A percentile compares a stretch with the other conserved stretches of the same genome.
phyloP scores from a whole-genome alignment of 129 eudicot species.

The Apium graveolens region DNA sequence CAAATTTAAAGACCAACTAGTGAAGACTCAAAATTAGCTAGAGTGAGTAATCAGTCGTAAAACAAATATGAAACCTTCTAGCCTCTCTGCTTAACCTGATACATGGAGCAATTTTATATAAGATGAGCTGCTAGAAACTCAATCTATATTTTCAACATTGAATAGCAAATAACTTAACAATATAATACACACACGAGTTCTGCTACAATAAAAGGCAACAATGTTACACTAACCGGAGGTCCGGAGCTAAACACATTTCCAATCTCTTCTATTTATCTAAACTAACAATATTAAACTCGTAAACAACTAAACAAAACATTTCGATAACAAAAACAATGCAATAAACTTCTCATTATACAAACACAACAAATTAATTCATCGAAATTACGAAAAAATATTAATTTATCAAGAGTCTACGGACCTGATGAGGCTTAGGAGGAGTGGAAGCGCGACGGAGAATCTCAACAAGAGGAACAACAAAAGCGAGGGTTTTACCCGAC shows the following conservation, averaged over 20 bases:
- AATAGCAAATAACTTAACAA: background rate
- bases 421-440: conserved; percentile 73
- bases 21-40: background rate
- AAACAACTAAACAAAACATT: background rate
- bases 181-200: no score
- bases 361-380: background rate
- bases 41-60: background rate
- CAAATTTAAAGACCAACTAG: background rate
- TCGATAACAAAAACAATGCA: background rate
- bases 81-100: background rate
- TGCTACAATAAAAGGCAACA: background rate
- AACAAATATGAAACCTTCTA: background rate
- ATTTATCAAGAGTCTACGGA: conserved; percentile 1
- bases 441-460: conserved; percentile 69
- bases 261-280: no score
- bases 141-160: background rate
- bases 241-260: background rate
- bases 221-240: background rate
- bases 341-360: background rate
- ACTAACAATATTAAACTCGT: background rate
- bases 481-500: conserved; percentile 96
- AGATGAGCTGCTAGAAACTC: background rate
- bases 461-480: conserved; percentile 83
- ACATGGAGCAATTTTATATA: background rate
- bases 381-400: background rate